Evolutionary conservation across 164 flowering plant genomes (phyloP).

Genomic region (Dillenia suffruticosa): DNA sequence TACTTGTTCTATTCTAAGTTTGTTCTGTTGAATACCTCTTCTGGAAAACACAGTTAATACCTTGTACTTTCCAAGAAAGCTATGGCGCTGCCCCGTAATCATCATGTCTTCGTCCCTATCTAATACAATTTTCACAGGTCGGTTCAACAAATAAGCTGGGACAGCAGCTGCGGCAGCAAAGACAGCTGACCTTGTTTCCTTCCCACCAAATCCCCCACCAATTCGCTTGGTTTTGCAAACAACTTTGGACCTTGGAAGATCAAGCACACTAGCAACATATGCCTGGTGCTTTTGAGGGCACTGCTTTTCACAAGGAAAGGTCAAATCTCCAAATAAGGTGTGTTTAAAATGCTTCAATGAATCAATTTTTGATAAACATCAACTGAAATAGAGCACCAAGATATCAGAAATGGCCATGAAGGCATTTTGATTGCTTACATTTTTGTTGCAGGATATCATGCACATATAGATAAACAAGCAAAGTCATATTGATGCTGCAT

Average conservation of each 20-base stretch:
- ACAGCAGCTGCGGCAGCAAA: slow-evolving; percentile 85
- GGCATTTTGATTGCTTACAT: no score
- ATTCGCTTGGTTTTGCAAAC: slow-evolving; percentile 94
- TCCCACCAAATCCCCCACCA: slow-evolving; percentile 99
- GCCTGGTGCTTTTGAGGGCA: slow-evolving; percentile 92
- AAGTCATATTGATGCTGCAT: no score
- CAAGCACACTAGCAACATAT: slow-evolving; percentile 82
- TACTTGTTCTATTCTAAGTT: no score
- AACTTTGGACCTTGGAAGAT: slow-evolving; percentile 95
- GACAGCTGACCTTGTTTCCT: slow-evolving; percentile 86
- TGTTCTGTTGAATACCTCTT: no score
- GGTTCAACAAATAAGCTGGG: slow-evolving; percentile 79
- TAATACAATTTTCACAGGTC: slow-evolving; percentile 77
- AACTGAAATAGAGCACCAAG: no score
- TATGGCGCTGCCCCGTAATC: slow-evolving; percentile 94
- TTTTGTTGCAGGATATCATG: no score
- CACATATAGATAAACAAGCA: no score
- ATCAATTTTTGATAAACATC: no score
- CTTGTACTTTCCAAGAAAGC: slow-evolving; percentile 98
- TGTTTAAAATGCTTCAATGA: no score
- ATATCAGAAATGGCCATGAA: no score
- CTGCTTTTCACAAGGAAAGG: slow-evolving; percentile 28
- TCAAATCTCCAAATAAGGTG: no score
- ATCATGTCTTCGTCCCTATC: slow-evolving; percentile 96
- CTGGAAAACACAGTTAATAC: slow-evolving; percentile 26